phyloP scores from a whole-genome alignment of 768 basidiomycete genomes.

The Trametes coccinea region DNA sequence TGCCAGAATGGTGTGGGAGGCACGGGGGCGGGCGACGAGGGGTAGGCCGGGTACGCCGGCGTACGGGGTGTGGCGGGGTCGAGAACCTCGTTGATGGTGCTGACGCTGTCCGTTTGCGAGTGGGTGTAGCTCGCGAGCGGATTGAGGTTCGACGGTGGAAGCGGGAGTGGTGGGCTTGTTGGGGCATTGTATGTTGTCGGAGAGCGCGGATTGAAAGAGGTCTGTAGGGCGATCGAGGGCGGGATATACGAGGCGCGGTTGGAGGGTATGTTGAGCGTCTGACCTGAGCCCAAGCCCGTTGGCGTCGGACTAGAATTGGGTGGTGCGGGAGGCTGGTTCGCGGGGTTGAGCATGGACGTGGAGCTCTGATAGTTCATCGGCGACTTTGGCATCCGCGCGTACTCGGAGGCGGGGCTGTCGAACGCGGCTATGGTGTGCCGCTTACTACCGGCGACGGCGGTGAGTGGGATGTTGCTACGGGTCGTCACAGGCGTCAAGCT shows the following conservation, averaged over 20 bases:
- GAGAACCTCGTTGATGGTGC: conserved; percentile 15
- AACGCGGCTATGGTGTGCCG: conserved; percentile 51
- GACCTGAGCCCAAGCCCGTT: conserved; percentile 8
- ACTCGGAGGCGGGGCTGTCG: conserved; percentile 31
- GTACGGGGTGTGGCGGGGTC: conserved; percentile 45
- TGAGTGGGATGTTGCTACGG: conserved; percentile 34
- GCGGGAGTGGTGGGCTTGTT: conserved; percentile 25
- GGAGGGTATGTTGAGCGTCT: conserved; percentile 12
- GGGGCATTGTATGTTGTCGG: conserved; percentile 55
- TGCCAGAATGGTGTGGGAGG: conserved; percentile 55
- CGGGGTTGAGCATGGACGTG: conserved; percentile 33
- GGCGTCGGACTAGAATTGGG: conserved; percentile 21
- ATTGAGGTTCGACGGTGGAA: conserved; percentile 35
- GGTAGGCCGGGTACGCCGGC: conserved; percentile 59
- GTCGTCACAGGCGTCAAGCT: conserved; percentile 30
- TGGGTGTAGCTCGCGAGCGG: conserved; percentile 6
- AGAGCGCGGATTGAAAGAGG: conserved; percentile 36
- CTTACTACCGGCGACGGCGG: conserved; percentile 54
- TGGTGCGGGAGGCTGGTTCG: conserved; percentile 27
- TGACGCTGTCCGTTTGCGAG: conserved; percentile 23
- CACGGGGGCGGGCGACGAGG: conserved; percentile 56
- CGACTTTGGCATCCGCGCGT: conserved; percentile 26
- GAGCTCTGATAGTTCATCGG: conserved; percentile 34
- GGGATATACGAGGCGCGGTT: conserved; percentile 31
- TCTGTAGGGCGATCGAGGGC: conserved; percentile 39